Evolutionary conservation across 257 asterid genomes (phyloP).

Genomic region (Solanum ahanhuiri): DNA sequence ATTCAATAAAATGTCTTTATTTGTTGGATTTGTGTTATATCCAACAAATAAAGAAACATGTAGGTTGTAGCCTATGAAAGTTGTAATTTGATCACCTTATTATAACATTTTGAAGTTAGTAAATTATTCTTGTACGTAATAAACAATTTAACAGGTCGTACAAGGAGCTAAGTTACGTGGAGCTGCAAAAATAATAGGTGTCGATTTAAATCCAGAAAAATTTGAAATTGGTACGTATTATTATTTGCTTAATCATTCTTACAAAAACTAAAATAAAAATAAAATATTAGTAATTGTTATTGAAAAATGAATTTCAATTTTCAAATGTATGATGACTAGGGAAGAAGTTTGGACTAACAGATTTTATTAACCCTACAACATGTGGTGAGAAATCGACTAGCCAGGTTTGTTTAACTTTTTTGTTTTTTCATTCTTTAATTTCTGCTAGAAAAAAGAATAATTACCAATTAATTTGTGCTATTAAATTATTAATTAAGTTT

Average conservation of each 20-base stretch:
- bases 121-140: background rate
- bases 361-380: constrained; percentile 19
- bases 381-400: constrained; percentile 24
- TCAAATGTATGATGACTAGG: constrained; percentile 6
- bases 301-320: background rate
- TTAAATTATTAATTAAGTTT: background rate
- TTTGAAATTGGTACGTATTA: constrained; percentile 17
- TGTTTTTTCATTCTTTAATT: background rate
- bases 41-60: too few relatives aligned
- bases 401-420: constrained; percentile 3
- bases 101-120: background rate
- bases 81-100: too few relatives aligned
- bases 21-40: too few relatives aligned
- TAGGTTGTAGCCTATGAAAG: too few relatives aligned
- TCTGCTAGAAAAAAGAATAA: background rate
- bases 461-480: background rate
- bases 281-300: background rate
- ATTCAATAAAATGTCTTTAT: too few relatives aligned
- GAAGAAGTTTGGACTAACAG: constrained; percentile 30
- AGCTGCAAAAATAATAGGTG: constrained; percentile 32
- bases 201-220: constrained; percentile 23
- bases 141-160: constrained; percentile 20
- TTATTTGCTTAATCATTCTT: background rate
- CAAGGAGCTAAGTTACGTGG: constrained; percentile 28
- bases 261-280: background rate